These are phyloP conservation scores for Hypoxylon sp. DNA, from an alignment of 2,329 filamentous ascomycete species.

Conservation along the genomic window DNA sequence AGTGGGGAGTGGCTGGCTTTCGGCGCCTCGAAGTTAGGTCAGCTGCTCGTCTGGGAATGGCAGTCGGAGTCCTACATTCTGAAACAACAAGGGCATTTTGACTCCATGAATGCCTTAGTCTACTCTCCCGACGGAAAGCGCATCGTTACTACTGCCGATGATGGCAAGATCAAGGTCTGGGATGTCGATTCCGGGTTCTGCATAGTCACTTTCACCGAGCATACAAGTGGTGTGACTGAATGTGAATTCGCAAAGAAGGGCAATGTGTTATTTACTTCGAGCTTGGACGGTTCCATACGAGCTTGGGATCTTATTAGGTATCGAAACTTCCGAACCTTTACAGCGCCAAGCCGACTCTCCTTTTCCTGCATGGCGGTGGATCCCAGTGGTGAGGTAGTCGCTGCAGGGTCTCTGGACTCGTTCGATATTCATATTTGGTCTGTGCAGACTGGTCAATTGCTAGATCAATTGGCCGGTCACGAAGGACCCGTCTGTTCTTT, in stretches of 20 bases:
- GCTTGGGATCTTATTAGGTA: slow-evolving; percentile 98
- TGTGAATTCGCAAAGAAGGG: slow-evolving; percentile 96
- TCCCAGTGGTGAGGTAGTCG: slow-evolving; percentile 94
- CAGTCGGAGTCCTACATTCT: slow-evolving; percentile 98
- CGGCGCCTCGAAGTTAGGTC: slow-evolving; percentile 92
- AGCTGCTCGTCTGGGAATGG: slow-evolving; percentile 99
- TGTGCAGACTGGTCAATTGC: slow-evolving; percentile 94
- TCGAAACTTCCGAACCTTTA: slow-evolving; percentile 97
- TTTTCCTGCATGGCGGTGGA: slow-evolving; percentile 98
- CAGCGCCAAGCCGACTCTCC: slow-evolving; percentile 88
- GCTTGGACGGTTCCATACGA: slow-evolving; percentile 91
- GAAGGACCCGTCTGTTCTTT: slow-evolving; percentile 93
- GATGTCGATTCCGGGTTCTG: slow-evolving; percentile 97
- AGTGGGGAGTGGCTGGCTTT: slow-evolving; percentile 98
- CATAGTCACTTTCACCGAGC: slow-evolving; percentile 97
- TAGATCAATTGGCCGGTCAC: slow-evolving; percentile 91
- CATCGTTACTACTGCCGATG: slow-evolving; percentile 93
- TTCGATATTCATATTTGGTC: slow-evolving; percentile 99
- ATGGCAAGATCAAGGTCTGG: slow-evolving; percentile 99
- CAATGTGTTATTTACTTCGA: slow-evolving; percentile 95
- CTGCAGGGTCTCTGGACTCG: slow-evolving; percentile 93
- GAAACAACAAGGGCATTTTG: slow-evolving; percentile 97
- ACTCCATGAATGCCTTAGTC: slow-evolving; percentile 91
- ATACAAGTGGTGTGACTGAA: slow-evolving; percentile 92
- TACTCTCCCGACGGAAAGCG: slow-evolving; percentile 95